A percentile compares a stretch with the other conserved stretches of the same genome.
Conservation (phyloP, 225 moss, liverwort and hornwort species). For the Takakia lepidozioides region DNA sequence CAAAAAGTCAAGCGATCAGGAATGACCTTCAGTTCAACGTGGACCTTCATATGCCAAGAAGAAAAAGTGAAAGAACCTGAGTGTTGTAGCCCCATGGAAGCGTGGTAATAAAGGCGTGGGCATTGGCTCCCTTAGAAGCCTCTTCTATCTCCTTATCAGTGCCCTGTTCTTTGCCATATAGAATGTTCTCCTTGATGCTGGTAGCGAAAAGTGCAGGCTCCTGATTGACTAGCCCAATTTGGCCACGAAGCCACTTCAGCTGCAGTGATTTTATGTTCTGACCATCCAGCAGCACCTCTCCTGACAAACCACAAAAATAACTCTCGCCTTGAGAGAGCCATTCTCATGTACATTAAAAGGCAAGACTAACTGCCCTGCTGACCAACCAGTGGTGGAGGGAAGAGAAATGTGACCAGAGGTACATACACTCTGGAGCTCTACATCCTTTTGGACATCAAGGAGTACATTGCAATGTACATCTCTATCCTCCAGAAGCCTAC, state of each 20-base stretch:
- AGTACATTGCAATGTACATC: no score
- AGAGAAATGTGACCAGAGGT: no score
- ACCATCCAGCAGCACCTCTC: constrained; percentile 55
- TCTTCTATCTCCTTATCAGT: constrained; percentile 51
- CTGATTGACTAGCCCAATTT: constrained; percentile 71
- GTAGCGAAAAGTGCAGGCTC: constrained; percentile 74
- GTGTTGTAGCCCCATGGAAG: constrained; percentile 59
- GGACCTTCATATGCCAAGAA: no score
- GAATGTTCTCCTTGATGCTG: constrained; percentile 59
- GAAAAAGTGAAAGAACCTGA: constrained; percentile 39
- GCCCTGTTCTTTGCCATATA: constrained; percentile 55
- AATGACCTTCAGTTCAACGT: no score
- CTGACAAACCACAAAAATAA: constrained; percentile 22
- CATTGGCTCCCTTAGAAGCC: constrained; percentile 55
- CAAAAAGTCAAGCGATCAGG: no score
- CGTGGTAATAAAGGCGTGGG: constrained; percentile 44
- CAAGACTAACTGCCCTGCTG: no score
- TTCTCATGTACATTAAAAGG: no score
- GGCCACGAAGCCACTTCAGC: constrained; percentile 55
- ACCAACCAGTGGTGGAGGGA: no score
- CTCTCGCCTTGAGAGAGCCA: no score
- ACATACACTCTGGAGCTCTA: no score
- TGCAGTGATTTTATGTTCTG: constrained; percentile 41
- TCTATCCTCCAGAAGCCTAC: no score
- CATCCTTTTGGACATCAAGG: no score